Conservation (phyloP, 106 monocot genomes). For the Triglochin maritima region DNA sequence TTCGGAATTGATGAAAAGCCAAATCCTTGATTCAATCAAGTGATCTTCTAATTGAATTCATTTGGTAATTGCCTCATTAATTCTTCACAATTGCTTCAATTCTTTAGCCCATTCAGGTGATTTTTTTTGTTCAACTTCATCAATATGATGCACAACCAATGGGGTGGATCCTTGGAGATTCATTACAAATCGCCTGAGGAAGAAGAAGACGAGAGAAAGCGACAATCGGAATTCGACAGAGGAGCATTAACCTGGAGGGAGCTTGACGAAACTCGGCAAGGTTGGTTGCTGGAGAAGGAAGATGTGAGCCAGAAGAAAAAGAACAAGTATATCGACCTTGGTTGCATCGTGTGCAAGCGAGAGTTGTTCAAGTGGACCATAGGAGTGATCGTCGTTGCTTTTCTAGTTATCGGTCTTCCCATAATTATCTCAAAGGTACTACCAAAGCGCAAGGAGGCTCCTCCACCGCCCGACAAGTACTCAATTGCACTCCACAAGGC, state of each 20-base stretch:
- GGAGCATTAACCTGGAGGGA: slow-evolving; percentile 37
- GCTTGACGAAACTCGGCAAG: slow-evolving; percentile 80
- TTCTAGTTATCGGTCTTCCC: slow-evolving; percentile 67
- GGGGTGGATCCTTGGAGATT: slow-evolving; percentile 92
- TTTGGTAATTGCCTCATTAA: too few species aligned
- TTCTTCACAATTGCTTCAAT: too few species aligned
- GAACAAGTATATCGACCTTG: slow-evolving; percentile 77
- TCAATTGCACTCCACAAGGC: slow-evolving; percentile 76
- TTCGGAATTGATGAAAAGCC: too few species aligned
- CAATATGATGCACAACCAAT: slow-evolving; percentile 32
- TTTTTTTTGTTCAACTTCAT: too few species aligned
- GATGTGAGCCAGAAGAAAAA: slow-evolving; percentile 30
- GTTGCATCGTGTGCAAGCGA: slow-evolving; percentile 68
- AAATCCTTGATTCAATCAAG: too few species aligned
- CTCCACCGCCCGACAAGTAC: slow-evolving; percentile 67
- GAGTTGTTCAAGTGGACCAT: slow-evolving; percentile 50
- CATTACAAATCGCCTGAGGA: slow-evolving; percentile 3
- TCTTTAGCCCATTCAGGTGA: too few species aligned
- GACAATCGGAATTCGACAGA: slow-evolving; percentile 45
- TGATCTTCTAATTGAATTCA: too few species aligned
- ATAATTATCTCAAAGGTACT: slow-evolving; percentile 57
- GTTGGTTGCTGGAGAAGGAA: slow-evolving; percentile 76
- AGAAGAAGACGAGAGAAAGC: slow-evolving; percentile 53
- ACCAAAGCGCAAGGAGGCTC: slow-evolving; percentile 39
- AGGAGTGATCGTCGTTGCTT: slow-evolving; percentile 27